A percentile compares a stretch with the other conserved stretches of the same genome.
These are phyloP conservation scores for Aspergillus avenaceus DNA, from an alignment of 495 filamentous ascomycete genomes.

Conservation along the genomic window DNA sequence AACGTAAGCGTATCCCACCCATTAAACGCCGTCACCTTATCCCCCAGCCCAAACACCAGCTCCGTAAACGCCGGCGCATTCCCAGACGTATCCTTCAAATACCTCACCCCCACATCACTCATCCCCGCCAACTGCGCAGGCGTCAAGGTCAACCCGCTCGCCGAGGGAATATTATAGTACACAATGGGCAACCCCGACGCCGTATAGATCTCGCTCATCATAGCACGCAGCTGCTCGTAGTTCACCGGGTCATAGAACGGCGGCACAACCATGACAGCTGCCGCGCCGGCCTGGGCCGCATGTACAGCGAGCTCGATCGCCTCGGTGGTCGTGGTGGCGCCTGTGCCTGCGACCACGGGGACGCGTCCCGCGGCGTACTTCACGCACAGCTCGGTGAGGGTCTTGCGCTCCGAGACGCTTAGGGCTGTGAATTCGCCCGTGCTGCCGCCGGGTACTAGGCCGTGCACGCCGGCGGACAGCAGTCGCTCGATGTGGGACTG, in stretches of 20 bases:
- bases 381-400: conserved; percentile 34
- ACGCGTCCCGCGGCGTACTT: conserved; percentile 31
- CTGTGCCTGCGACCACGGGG: conserved; percentile 32
- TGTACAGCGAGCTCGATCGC: conserved; percentile 32
- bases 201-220: conserved; percentile 25
- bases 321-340: conserved; percentile 23
- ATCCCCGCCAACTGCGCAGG: conserved; percentile 26
- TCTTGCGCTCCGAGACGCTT: conserved; percentile 29
- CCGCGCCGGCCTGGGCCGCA: conserved; percentile 27
- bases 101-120: conserved; percentile 28
- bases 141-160: conserved; percentile 20
- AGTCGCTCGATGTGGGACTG: conserved; percentile 35
- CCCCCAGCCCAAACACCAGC: conserved; percentile 24
- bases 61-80: conserved; percentile 33
- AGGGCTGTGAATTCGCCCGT: conserved; percentile 38
- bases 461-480: conserved; percentile 30
- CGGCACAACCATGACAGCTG: conserved; percentile 34
- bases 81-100: conserved; percentile 36
- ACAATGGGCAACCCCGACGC: conserved; percentile 27
- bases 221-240: conserved; percentile 25
- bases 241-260: conserved; percentile 36
- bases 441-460: conserved; percentile 37
- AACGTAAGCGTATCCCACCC: conserved; percentile 38
- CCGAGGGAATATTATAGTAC: conserved; percentile 35
- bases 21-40: conserved; percentile 31